Evolutionary conservation across 2,329 filamentous ascomycete species (phyloP).

Genomic region (Trichoderma gracile): DNA sequence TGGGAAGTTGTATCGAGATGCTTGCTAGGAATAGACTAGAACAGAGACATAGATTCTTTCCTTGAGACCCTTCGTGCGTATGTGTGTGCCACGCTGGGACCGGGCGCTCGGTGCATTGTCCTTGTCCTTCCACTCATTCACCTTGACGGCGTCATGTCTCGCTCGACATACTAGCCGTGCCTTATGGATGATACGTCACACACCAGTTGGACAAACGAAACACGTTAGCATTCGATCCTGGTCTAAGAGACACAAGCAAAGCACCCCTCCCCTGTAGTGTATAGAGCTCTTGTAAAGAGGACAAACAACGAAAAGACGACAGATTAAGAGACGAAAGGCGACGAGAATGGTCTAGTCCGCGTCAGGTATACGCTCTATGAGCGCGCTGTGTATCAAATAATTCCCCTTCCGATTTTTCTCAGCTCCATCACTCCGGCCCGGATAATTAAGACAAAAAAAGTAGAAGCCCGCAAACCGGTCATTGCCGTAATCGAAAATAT

Average conservation of each 20-base stretch:
- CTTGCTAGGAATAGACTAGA: constrained; percentile 13
- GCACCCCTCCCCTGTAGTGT: neutral
- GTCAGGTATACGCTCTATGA: constrained; percentile 18
- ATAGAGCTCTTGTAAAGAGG: constrained; percentile 8
- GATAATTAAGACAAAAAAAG: constrained; percentile 23
- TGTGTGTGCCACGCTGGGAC: neutral
- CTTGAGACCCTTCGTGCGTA: neutral
- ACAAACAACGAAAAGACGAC: neutral
- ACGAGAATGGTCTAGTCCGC: constrained; percentile 15
- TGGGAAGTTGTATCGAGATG: constrained; percentile 2
- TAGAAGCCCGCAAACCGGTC: constrained; percentile 21
- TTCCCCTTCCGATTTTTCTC: constrained; percentile 1
- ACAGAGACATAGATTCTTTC: neutral
- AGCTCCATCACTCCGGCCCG: constrained; percentile 21
- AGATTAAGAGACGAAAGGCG: constrained; percentile 8
- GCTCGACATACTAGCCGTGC: constrained; percentile 2
- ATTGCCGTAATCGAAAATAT: constrained; percentile 26
- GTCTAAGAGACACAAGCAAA: constrained; percentile 26
- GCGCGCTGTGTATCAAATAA: constrained; percentile 18
- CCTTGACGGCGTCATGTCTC: neutral
- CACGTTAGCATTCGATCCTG: constrained; percentile 25
- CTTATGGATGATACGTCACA: constrained; percentile 12
- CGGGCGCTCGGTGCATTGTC: neutral
- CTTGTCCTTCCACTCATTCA: neutral
- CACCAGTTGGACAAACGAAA: constrained; percentile 24